phyloP scores from a whole-genome alignment of 1,284 basidiomycete species.

The Tilletia walkeri region DNA sequence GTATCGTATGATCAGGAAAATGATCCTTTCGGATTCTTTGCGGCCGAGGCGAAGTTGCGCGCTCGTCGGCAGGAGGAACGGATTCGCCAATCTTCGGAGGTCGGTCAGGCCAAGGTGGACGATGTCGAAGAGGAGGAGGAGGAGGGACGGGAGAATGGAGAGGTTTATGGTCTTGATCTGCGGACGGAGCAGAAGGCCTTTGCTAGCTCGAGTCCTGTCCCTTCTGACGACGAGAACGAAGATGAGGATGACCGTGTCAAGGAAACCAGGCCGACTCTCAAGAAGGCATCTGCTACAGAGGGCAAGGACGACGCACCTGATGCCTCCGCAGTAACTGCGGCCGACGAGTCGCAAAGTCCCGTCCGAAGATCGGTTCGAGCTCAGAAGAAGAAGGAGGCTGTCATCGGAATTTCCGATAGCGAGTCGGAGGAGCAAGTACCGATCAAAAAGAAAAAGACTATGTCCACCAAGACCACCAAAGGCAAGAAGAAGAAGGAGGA shows the following conservation, averaged over 20 bases:
- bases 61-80: neutral
- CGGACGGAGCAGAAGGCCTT: neutral
- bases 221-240: neutral
- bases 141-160: neutral
- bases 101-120: neutral
- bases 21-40: slow-evolving; percentile 10
- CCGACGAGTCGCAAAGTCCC: slow-evolving; percentile 6
- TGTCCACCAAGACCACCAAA: neutral
- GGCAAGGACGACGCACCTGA: neutral
- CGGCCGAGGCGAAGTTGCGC: slow-evolving; percentile 8
- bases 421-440: neutral
- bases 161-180: slow-evolving; percentile 2
- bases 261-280: neutral
- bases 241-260: neutral
- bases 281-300: neutral
- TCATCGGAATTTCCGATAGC: slow-evolving; percentile 2
- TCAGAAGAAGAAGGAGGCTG: neutral
- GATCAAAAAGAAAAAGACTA: neutral
- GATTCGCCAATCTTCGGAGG: neutral
- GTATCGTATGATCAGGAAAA: neutral
- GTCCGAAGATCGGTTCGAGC: slow-evolving; percentile 9
- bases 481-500: neutral
- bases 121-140: neutral
- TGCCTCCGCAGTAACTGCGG: neutral
- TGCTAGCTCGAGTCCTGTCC: neutral